phyloP scores from a whole-genome alignment of 805 yeast species.

The Tetrapisispora iriomotensis region DNA sequence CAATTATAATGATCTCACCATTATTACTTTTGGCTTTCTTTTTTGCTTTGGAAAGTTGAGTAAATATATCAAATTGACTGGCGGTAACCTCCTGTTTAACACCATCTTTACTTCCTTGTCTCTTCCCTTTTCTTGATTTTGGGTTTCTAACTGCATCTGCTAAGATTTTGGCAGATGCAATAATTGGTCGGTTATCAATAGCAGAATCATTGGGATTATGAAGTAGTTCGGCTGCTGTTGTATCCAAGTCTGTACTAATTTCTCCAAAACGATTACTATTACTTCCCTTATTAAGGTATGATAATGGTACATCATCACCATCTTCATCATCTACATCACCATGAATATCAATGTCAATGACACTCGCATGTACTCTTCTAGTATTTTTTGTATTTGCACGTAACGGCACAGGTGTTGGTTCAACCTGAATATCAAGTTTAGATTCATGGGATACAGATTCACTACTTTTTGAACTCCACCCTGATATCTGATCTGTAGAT shows the following conservation, averaged over 20 bases:
- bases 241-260: constrained; percentile 5
- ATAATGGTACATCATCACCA: constrained; percentile 4
- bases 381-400: constrained; percentile 1
- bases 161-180: constrained; percentile 22
- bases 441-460: background rate
- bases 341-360: constrained; percentile 11
- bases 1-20: constrained; percentile 25
- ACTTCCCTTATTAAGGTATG: background rate
- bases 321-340: too few relatives aligned
- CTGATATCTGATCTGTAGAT: background rate
- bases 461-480: background rate
- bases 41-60: constrained; percentile 24
- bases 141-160: constrained; percentile 19
- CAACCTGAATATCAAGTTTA: background rate
- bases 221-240: constrained; percentile 28
- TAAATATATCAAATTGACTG: constrained; percentile 24
- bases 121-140: background rate
- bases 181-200: constrained; percentile 25
- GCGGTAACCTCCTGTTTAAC: constrained; percentile 16
- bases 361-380: constrained; percentile 8
- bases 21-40: constrained; percentile 21
- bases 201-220: constrained; percentile 23
- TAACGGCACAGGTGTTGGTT: background rate
- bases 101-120: constrained; percentile 1
- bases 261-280: background rate